These are phyloP conservation scores for Beauveria caledonica DNA, from an alignment of 2,329 filamentous ascomycete genomes.

Conservation along the genomic window DNA sequence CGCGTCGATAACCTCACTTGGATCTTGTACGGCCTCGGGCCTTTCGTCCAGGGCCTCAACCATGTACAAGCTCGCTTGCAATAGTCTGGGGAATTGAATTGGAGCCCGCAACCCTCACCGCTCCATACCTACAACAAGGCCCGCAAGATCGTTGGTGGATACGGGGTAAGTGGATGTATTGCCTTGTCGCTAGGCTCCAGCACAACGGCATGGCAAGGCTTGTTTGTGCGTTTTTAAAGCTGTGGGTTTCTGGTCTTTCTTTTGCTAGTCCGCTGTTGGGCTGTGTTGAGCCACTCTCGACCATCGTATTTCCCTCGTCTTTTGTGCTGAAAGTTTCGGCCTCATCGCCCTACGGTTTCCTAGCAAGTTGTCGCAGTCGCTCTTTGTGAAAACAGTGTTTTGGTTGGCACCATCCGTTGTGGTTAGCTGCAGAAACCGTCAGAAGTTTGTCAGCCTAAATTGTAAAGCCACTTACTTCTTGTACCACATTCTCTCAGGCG, in stretches of 20 bases:
- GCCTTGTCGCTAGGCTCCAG: neutral
- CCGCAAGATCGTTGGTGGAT: conserved; percentile 9
- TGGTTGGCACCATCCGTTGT: too few species aligned
- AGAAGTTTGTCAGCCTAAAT: neutral
- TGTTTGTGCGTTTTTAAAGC: neutral
- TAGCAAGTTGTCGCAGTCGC: too few species aligned
- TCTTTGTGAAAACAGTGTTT: too few species aligned
- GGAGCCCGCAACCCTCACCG: neutral
- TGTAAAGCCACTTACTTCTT: neutral
- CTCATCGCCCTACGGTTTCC: neutral
- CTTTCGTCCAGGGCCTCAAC: neutral
- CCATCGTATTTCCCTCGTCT: neutral
- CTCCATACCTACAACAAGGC: neutral
- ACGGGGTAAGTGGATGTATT: conserved; percentile 6
- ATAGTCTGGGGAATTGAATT: neutral
- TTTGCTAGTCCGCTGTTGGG: neutral
- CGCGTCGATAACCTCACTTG: neutral
- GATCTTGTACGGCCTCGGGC: neutral
- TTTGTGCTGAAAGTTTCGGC: neutral
- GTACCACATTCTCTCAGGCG: neutral
- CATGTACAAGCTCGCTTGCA: neutral
- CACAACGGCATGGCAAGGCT: neutral
- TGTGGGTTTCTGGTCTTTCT: neutral
- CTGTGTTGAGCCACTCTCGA: neutral
- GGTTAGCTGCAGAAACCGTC: neutral